Evolutionary conservation across 345 rosid species (phyloP).

Genomic region (Gossypium anomalum): DNA sequence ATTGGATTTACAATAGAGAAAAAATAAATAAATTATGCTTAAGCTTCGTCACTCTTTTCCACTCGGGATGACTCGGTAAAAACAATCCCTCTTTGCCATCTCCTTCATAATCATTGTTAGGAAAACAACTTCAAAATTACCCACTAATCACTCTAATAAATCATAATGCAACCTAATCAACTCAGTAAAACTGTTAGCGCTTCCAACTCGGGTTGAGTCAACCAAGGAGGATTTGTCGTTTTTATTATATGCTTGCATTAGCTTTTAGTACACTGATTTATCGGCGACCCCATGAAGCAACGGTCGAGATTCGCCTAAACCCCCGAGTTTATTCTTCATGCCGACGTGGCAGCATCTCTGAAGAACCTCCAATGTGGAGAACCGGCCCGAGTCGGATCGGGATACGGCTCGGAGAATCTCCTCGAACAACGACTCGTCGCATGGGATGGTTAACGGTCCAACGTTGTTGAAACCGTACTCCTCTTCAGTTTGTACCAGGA

Average conservation of each 20-base stretch:
- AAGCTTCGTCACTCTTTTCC: neutral
- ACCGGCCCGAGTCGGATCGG: constrained; percentile 28
- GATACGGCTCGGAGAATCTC: constrained; percentile 51
- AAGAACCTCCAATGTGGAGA: constrained; percentile 38
- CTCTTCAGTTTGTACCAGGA: constrained; percentile 74
- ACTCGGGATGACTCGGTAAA: constrained; percentile 42
- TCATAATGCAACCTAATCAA: neutral
- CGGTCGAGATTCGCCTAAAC: constrained; percentile 51
- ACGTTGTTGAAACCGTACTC: constrained; percentile 69
- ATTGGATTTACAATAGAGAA: constrained; percentile 31
- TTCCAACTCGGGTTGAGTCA: constrained; percentile 23
- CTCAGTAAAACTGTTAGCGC: neutral
- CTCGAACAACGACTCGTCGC: constrained; percentile 79
- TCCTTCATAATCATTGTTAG: neutral
- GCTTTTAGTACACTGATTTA: constrained; percentile 25
- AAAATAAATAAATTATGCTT: neutral
- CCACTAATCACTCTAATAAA: neutral
- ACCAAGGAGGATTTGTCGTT: neutral
- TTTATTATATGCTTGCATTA: neutral
- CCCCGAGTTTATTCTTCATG: constrained; percentile 21
- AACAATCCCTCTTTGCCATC: constrained; percentile 30
- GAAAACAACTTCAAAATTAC: neutral
- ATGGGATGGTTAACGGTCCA: constrained; percentile 76
- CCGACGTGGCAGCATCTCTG: constrained; percentile 56
- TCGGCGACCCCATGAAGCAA: constrained; percentile 51